Base-by-base conservation (phyloP, 148 eudicot species). In the Chenopodium album region DNA sequence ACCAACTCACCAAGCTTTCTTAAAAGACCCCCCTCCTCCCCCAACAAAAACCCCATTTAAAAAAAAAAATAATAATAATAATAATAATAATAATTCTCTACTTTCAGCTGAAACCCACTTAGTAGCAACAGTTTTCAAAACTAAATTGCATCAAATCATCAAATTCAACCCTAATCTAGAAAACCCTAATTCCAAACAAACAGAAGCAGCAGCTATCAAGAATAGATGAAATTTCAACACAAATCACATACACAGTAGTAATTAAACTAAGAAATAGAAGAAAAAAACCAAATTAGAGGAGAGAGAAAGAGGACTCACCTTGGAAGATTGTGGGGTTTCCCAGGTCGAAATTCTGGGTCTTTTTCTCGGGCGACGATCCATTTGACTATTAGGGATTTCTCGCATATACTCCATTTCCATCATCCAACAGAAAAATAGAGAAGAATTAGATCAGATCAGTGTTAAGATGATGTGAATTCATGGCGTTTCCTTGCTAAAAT, bases 311-410 rank as follows among this genome's bases (percentile, higher is more conserved):
- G 77, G 23, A 68, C 80, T 34, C 82, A 91, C 94, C 88, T 88
- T 85, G 70, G 91, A 85, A 28, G 91, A 80, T 54, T 88, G 87
- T 13, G 90, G 87, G 52, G 85, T 48, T 56, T 89, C 91, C 88
- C 90, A 89, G 32, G 88, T 87, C 31, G 76, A 67, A 34, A 91
- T 73, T 82, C 91, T 85, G 16, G 90, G 91, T 17, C 94, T 84
- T 82, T 91, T 91, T 79, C 90, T 85, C 2, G 94, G 94, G 14
- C 92, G 90, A 68, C 94, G 92, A 86, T 91, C 94, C 86, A 86
- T 88, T 47, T 91, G 86, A 82, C 59, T 29, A 68, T 79, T 80
- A 16, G 87, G 87, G 63, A 83, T 80, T 83, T 90, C 90, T 79
- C 85, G 80, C 32, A 72, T 37, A 79, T 78, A 87, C 80, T 90